These are phyloP conservation scores for Ceratocystis alfenasii DNA, from an alignment of 2,329 filamentous ascomycete species.

Conservation along the genomic window DNA sequence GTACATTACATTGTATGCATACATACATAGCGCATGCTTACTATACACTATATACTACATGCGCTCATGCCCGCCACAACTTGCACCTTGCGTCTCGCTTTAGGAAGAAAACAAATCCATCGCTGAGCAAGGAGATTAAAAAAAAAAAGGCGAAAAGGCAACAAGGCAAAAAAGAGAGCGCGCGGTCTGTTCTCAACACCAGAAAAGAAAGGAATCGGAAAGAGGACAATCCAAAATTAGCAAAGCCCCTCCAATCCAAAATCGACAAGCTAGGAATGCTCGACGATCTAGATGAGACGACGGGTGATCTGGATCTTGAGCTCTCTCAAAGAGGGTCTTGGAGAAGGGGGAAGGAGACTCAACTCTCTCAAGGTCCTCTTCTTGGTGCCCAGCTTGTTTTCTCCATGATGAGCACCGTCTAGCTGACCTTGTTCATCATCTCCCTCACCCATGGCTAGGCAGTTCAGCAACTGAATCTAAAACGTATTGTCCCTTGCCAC, in stretches of 20 bases:
- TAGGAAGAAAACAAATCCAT: constrained; percentile 1
- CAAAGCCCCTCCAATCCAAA: constrained; percentile 7
- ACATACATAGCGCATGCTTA: too few species aligned
- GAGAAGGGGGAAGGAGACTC: too few species aligned
- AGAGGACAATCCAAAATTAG: neutral
- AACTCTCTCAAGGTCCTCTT: neutral
- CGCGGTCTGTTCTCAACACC: neutral
- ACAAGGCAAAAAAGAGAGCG: neutral
- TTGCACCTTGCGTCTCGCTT: constrained; percentile 10
- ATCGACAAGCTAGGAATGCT: neutral
- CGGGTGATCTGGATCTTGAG: constrained; percentile 2
- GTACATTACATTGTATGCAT: neutral
- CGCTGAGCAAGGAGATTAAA: neutral
- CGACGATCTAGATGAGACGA: constrained; percentile 9
- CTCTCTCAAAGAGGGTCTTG: neutral
- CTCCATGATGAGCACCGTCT: neutral
- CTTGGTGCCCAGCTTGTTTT: neutral
- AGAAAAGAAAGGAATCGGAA: neutral
- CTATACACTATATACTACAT: neutral
- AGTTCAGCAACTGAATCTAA: neutral
- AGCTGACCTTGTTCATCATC: neutral
- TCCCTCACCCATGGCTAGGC: neutral
- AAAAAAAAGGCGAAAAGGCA: neutral
- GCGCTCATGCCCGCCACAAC: neutral
- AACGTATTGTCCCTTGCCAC: neutral